A percentile compares a stretch with the other conserved stretches of the same genome.
These are phyloP conservation scores for Teunomyces panamensis DNA, from an alignment of 805 yeast genomes.

Conservation along the genomic window DNA sequence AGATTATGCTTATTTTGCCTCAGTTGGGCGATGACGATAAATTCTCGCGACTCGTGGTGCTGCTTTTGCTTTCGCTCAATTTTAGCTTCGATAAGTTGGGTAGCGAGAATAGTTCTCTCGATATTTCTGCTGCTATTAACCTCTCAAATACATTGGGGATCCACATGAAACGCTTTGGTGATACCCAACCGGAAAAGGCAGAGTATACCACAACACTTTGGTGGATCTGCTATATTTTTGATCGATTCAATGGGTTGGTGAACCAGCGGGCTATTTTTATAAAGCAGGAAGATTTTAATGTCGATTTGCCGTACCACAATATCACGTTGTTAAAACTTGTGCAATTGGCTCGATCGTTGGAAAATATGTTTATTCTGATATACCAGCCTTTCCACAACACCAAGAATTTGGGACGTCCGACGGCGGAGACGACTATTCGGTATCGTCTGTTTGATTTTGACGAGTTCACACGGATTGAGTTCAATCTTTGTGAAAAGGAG, in stretches of 20 bases:
- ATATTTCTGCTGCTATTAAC: constrained; percentile 27
- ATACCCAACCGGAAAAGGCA: constrained; percentile 7
- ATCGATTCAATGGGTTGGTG: constrained; percentile 29
- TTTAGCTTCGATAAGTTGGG: constrained; percentile 25
- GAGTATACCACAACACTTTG: constrained; percentile 25
- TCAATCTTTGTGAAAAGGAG: constrained; percentile 23
- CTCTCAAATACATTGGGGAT: constrained; percentile 23
- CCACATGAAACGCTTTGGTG: constrained; percentile 21
- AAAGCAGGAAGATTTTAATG: constrained; percentile 30
- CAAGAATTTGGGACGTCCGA: constrained; percentile 9
- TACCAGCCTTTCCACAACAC: constrained; percentile 20
- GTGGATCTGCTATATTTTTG: constrained; percentile 34
- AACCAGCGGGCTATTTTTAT: constrained; percentile 27
- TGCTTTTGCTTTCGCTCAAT: constrained; percentile 23
- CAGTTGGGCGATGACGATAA: constrained; percentile 33
- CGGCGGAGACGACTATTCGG: constrained; percentile 10
- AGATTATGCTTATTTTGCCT: constrained; percentile 23
- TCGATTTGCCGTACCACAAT: constrained; percentile 28
- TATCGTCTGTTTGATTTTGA: constrained; percentile 20
- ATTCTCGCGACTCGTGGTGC: constrained; percentile 19
- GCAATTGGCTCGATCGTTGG: constrained; percentile 24
- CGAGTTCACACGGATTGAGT: constrained; percentile 25
- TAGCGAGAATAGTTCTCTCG: constrained; percentile 29
- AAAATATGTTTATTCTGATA: constrained; percentile 21
- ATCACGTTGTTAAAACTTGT: constrained; percentile 23